A percentile compares a stretch with the other conserved stretches of the same genome.
phyloP scores from a whole-genome alignment of 202 grass and related monocot species.

The Panicum hallii region DNA sequence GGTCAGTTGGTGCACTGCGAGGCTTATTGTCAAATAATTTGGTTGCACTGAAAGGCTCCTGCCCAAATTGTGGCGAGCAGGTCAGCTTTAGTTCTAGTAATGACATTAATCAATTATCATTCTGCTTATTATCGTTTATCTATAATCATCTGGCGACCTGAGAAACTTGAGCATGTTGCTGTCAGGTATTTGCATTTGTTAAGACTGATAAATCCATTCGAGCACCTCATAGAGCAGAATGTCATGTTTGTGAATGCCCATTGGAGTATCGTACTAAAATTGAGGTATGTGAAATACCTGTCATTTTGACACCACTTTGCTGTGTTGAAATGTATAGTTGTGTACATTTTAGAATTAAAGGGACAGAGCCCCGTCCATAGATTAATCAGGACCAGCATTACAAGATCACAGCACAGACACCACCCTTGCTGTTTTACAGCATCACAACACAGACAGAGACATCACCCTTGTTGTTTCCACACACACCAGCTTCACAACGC shows the following conservation, averaged over 20 bases:
- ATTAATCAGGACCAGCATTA: no score
- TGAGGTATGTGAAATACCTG: slow-evolving; percentile 54
- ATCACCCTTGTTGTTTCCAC: no score
- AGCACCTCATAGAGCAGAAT: slow-evolving; percentile 77
- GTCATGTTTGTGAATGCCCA: slow-evolving; percentile 84
- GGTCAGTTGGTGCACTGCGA: slow-evolving; percentile 72
- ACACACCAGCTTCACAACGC: no score
- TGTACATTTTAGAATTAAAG: neutral
- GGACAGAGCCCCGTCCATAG: no score
- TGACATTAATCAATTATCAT: neutral
- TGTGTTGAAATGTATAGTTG: neutral
- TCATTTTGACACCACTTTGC: slow-evolving; percentile 2
- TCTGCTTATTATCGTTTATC: neutral
- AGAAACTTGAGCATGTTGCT: slow-evolving; percentile 29
- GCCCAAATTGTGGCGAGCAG: slow-evolving; percentile 96
- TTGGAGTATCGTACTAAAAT: slow-evolving; percentile 93
- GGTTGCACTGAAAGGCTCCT: slow-evolving; percentile 90
- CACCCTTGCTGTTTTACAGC: no score
- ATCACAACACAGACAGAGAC: no score
- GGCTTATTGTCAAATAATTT: slow-evolving; percentile 77
- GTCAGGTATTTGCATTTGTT: slow-evolving; percentile 94
- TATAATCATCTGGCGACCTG: slow-evolving; percentile 29
- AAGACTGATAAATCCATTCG: slow-evolving; percentile 67
- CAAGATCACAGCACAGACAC: no score
- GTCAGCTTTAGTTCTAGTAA: slow-evolving; percentile 46